A percentile compares a stretch with the other conserved stretches of the same genome.
Evolutionary conservation across 1,284 basidiomycete genomes (phyloP).

Genomic region (Ganoderma lucidum): DNA sequence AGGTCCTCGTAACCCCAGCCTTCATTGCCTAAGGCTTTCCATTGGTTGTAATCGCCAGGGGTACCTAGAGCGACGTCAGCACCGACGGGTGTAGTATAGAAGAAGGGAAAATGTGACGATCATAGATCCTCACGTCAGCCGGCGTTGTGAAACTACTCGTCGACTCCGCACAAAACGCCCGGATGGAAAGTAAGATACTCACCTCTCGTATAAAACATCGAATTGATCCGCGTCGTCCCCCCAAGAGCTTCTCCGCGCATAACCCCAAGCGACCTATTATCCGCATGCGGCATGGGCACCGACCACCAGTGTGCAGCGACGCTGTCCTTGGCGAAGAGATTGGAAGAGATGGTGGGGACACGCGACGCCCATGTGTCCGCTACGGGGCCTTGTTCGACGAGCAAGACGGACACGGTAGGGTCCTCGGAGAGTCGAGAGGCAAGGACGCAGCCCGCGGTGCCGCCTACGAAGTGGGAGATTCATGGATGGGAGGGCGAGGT

Average conservation of each 20-base stretch:
- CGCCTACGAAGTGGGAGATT: slow-evolving; percentile 30
- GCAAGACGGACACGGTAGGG: slow-evolving; percentile 38
- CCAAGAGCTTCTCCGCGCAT: slow-evolving; percentile 51
- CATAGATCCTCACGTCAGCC: neutral
- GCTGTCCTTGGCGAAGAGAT: slow-evolving; percentile 31
- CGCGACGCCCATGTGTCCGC: slow-evolving; percentile 44
- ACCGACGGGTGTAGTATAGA: too few species aligned
- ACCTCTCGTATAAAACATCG: slow-evolving; percentile 48
- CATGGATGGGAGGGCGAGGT: neutral
- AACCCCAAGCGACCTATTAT: slow-evolving; percentile 40
- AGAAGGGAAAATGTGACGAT: neutral
- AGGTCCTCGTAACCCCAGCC: slow-evolving; percentile 50
- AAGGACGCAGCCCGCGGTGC: slow-evolving; percentile 47
- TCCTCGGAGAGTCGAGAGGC: slow-evolving; percentile 44
- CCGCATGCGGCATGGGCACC: slow-evolving; percentile 33
- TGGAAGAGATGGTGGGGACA: slow-evolving; percentile 45
- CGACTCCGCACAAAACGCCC: too few species aligned
- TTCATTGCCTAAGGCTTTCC: slow-evolving; percentile 43
- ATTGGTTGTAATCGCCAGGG: slow-evolving; percentile 49
- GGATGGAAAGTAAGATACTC: neutral
- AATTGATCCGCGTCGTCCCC: slow-evolving; percentile 54
- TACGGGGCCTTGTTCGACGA: slow-evolving; percentile 45
- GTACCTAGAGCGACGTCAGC: slow-evolving; percentile 17
- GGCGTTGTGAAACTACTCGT: too few species aligned
- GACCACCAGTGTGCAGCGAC: slow-evolving; percentile 38